Evolutionary conservation across 2,329 filamentous ascomycete genomes (phyloP), one percentile per base, ranked within the genome.

Genomic region (Orbilia quercus): DNA sequence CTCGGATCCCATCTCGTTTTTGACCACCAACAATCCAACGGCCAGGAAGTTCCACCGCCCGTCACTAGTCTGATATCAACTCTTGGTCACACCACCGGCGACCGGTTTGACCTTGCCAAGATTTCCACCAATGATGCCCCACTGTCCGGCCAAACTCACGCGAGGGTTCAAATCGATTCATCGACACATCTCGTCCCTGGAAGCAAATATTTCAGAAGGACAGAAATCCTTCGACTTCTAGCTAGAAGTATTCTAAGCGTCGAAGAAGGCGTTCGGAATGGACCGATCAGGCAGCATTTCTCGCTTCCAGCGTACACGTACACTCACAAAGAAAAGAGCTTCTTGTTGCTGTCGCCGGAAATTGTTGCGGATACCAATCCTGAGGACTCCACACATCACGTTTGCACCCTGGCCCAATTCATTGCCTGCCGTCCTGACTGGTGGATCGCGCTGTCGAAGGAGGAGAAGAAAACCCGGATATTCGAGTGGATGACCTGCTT

Each of bases 101-200:
- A 66, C 40, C 59, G 54, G 38, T n/a, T 55, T 38, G 69, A 73
- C 34, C 38, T 66, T 22, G 69, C 55, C 25, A 73, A 73, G 58
- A 62, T 66, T 55, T 73, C 69, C 34, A 73, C 69, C 53, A 57
- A 73, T 59, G 69, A 73, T 48, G 54, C 59, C 47, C 69, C 69
- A 62, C 69, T 73, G 16, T 73, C 59, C 2, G 69, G 69, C 6
- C 69, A 73, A 53, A 73, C 53, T 6, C 55, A 60, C 60, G 45
- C 55, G 31, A 65, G 59, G 14, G 2, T 73, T 7, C 54, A 60
- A 48, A 66, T 73, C 22, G 60, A 73, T 14, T 23, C 59, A 16
- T 38, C 45, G 1, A 54, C 16, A 14, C 25, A 60, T 31, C 62
- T 73, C n/a, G 40, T 66, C 42, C 59, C 69, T 31, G 69, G 59